phyloP scores from a whole-genome alignment of 73 alveolate species.

The Symbiodinium natans region DNA sequence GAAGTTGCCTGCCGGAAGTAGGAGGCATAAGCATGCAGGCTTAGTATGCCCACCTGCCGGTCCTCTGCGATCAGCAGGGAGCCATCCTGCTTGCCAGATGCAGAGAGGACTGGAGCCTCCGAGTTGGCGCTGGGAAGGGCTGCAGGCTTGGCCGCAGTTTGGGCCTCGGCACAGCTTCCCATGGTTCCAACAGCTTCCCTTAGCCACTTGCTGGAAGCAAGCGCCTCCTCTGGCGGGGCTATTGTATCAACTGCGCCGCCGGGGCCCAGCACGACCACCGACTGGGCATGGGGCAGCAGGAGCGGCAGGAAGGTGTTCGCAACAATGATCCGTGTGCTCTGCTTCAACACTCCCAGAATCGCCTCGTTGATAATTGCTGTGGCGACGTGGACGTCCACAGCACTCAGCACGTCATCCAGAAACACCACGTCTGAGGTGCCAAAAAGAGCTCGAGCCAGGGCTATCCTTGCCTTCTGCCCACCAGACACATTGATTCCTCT shows the following conservation, averaged over 20 bases:
- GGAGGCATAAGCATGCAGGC: slow-evolving; percentile 26
- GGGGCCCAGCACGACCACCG: not conserved
- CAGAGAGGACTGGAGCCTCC: not conserved
- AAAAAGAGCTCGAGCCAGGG: slow-evolving; percentile 32
- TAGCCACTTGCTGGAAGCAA: not conserved
- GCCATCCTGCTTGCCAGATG: not conserved
- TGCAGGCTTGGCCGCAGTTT: not conserved
- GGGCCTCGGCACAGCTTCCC: not conserved
- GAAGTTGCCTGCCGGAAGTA: slow-evolving; percentile 44
- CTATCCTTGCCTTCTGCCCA: slow-evolving; percentile 76
- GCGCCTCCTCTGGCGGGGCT: not conserved
- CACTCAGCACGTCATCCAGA: slow-evolving; percentile 57
- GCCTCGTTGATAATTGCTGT: slow-evolving; percentile 46
- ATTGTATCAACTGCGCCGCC: not conserved
- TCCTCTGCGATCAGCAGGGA: slow-evolving; percentile 50
- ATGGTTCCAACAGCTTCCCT: slow-evolving; percentile 15
- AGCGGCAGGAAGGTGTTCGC: slow-evolving; percentile 77
- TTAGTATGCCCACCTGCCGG: slow-evolving; percentile 10
- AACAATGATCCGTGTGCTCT: slow-evolving; percentile 47
- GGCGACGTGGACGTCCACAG: slow-evolving; percentile 65
- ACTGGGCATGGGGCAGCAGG: slow-evolving; percentile 81
- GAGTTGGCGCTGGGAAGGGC: not conserved
- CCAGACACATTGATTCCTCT: slow-evolving; percentile 82
- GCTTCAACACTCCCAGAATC: slow-evolving; percentile 36
- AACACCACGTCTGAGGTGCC: slow-evolving; percentile 42